phyloP scores from a whole-genome alignment of 1,284 basidiomycete species.

The Ustilago tritici region DNA sequence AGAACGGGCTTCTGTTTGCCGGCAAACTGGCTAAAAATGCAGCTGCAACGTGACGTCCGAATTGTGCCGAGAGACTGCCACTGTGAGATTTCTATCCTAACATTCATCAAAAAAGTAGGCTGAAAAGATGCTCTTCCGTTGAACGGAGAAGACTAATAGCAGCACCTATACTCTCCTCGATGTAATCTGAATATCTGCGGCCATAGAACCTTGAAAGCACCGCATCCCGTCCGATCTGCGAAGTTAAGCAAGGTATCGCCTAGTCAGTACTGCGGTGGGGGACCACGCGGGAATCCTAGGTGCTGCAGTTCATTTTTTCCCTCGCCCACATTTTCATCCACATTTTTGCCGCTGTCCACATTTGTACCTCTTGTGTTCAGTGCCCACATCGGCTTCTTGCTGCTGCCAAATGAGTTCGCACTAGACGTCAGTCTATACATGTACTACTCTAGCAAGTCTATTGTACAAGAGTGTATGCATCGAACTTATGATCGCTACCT shows the following conservation, averaged over 20 bases:
- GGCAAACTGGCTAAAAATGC: neutral
- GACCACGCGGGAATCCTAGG: conserved; percentile 85
- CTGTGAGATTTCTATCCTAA: neutral
- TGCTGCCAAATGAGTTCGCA: too few relatives aligned
- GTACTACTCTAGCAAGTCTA: neutral
- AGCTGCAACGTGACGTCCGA: conserved; percentile 6
- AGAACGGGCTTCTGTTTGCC: neutral
- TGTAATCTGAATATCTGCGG: conserved; percentile 73
- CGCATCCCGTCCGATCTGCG: conserved; percentile 84
- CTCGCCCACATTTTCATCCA: neutral
- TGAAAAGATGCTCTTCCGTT: too few relatives aligned
- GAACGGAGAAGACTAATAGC: too few relatives aligned
- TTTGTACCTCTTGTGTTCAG: neutral
- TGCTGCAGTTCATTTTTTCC: conserved; percentile 76
- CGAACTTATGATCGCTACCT: neutral
- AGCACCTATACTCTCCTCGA: too few relatives aligned
- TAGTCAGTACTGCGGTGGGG: conserved; percentile 86
- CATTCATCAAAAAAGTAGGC: neutral
- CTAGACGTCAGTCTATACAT: neutral
- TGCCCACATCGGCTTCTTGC: too few relatives aligned
- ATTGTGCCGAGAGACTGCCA: neutral
- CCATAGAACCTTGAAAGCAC: conserved; percentile 83
- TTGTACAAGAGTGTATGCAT: neutral
- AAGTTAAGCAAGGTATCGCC: conserved; percentile 83
- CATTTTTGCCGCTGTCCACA: neutral